These are phyloP conservation scores for Cystobasidium slooffiae DNA, from an alignment of 1,284 basidiomycete species.

Conservation along the genomic window DNA sequence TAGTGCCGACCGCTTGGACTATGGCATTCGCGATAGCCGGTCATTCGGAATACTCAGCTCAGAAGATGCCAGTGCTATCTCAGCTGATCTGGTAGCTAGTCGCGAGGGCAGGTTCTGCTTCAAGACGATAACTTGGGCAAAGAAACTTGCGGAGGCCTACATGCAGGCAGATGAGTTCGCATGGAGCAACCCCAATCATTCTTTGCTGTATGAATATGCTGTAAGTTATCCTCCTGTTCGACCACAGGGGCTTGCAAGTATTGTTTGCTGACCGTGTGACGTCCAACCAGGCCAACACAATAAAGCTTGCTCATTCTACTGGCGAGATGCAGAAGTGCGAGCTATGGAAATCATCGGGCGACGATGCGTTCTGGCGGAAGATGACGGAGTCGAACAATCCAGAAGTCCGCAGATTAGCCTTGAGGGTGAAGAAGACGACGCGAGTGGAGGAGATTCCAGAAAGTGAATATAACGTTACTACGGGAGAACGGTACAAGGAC, in stretches of 20 bases:
- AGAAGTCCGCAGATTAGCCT: constrained; percentile 20
- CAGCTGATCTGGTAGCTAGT: constrained; percentile 2
- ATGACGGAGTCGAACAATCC: constrained; percentile 23
- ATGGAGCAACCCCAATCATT: constrained; percentile 43
- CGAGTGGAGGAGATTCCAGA: constrained; percentile 25
- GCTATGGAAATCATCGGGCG: constrained; percentile 32
- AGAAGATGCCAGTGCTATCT: constrained; percentile 43
- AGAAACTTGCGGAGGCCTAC: constrained; percentile 34
- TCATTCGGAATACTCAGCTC: constrained; percentile 39
- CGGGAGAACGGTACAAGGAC: constrained; percentile 19
- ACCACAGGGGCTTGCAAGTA: neutral
- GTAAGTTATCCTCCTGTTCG: constrained; percentile 10
- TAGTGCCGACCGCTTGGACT: constrained; percentile 48
- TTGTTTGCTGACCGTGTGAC: neutral
- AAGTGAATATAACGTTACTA: constrained; percentile 6
- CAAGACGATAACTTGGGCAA: constrained; percentile 21
- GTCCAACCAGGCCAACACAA: constrained; percentile 22
- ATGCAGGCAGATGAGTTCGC: constrained; percentile 40
- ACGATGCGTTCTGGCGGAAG: constrained; percentile 41
- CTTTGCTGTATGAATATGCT: constrained; percentile 41
- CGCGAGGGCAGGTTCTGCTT: constrained; percentile 37
- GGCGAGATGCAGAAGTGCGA: constrained; percentile 37
- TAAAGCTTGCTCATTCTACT: constrained; percentile 23
- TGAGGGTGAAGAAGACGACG: constrained; percentile 15
- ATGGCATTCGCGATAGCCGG: constrained; percentile 47